Conservation (phyloP, 2,329 filamentous ascomycete species). For the Scedosporium aurantiacum region DNA sequence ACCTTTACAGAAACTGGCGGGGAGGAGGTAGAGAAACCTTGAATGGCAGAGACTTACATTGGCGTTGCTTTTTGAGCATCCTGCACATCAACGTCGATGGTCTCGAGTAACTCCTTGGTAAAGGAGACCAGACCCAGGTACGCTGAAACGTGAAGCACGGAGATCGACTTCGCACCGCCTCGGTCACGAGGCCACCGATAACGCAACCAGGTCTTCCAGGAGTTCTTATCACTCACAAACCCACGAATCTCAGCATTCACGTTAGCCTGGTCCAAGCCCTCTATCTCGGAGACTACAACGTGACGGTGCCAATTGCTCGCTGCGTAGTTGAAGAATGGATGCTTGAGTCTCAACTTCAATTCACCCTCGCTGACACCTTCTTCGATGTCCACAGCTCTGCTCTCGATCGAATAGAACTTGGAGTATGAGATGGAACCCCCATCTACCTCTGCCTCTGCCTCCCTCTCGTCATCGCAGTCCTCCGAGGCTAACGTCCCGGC, state of each 20-base stretch:
- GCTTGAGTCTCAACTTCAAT: slow-evolving; percentile 7
- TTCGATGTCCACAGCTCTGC: no score
- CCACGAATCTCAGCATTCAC: not conserved
- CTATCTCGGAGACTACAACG: slow-evolving; percentile 12
- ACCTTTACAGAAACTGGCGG: not conserved
- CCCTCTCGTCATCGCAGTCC: not conserved
- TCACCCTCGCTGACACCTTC: not conserved
- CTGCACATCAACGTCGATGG: slow-evolving; percentile 8
- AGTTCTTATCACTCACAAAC: not conserved
- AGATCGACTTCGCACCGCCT: not conserved
- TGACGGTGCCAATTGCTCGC: slow-evolving; percentile 20
- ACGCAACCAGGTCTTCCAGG: not conserved
- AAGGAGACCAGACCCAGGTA: slow-evolving; percentile 6
- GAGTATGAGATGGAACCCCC: no score
- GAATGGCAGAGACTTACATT: slow-evolving; percentile 10
- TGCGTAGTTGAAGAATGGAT: slow-evolving; percentile 20
- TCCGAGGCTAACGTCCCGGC: slow-evolving; percentile 1
- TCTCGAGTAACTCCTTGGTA: slow-evolving; percentile 11
- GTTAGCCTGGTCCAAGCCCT: slow-evolving; percentile 11
- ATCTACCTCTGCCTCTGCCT: no score
- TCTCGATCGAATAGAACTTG: no score
- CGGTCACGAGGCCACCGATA: not conserved
- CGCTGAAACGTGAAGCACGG: slow-evolving; percentile 7
- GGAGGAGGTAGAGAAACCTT: not conserved
- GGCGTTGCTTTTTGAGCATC: slow-evolving; percentile 13